Percentiles rank a stretch among this genome's conserved stretches.
Conservation (phyloP, 768 basidiomycete species). For the Tulasnella sp. region DNA sequence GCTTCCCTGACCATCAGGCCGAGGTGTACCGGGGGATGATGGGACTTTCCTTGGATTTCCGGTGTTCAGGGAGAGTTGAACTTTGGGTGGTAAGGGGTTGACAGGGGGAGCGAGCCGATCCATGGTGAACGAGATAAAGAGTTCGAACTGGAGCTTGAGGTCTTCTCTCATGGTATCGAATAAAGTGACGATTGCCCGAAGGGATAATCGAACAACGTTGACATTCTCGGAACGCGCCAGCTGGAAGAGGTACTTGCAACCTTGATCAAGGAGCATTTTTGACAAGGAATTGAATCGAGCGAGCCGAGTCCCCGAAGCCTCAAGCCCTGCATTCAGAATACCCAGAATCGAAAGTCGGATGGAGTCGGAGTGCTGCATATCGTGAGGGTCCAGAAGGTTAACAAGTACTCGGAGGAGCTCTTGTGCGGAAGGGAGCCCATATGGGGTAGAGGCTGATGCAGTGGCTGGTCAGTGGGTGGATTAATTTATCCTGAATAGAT, state of each 20-base stretch:
- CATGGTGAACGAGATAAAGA: constrained; percentile 90
- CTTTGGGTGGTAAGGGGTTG: constrained; percentile 31
- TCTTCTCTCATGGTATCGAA: constrained; percentile 81
- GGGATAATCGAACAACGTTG: constrained; percentile 67
- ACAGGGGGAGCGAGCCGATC: constrained; percentile 73
- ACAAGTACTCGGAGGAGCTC: constrained; percentile 92
- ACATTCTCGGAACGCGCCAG: constrained; percentile 87
- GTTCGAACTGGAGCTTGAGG: constrained; percentile 90
- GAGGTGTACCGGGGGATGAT: constrained; percentile 20
- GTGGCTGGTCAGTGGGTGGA: not conserved
- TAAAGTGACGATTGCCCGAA: constrained; percentile 83
- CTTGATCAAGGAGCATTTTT: constrained; percentile 75
- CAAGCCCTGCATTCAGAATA: constrained; percentile 82
- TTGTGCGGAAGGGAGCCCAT: constrained; percentile 86
- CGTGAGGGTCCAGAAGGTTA: constrained; percentile 90
- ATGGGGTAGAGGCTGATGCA: constrained; percentile 38
- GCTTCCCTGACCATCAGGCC: not conserved
- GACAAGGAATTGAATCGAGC: constrained; percentile 73
- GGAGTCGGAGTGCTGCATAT: constrained; percentile 93
- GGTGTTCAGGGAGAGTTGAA: constrained; percentile 30
- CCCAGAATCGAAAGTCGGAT: constrained; percentile 85
- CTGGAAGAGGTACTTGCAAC: constrained; percentile 96
- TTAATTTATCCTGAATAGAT: constrained; percentile 28
- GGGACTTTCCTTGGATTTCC: constrained; percentile 4
- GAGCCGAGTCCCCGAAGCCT: constrained; percentile 73